phyloP scores from a whole-genome alignment of 345 rosid genomes.

The Eucalyptus brandiana region DNA sequence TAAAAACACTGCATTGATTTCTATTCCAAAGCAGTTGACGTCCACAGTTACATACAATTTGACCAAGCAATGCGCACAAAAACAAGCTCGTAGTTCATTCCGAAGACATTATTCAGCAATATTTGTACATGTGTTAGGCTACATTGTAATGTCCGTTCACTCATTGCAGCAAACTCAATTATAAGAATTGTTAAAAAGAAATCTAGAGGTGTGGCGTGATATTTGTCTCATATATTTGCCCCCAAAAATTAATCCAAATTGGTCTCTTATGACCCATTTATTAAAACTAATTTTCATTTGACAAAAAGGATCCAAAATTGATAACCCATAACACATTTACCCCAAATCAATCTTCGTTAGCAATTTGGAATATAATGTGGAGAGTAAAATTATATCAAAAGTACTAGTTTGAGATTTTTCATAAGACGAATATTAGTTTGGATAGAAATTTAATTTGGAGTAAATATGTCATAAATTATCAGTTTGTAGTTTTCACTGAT shows the following conservation, averaged over 20 bases:
- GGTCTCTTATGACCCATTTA: too few species aligned
- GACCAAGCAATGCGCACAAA: not conserved
- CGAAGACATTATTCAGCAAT: not conserved
- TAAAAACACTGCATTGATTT: not conserved
- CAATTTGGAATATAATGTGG: fast-evolving
- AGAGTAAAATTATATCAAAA: too few species aligned
- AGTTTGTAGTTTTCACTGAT: too few species aligned
- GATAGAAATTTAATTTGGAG: too few species aligned
- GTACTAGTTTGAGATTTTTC: too few species aligned
- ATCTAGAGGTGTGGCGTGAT: not conserved
- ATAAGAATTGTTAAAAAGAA: too few species aligned
- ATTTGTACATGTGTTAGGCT: not conserved
- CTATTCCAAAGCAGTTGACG: not conserved
- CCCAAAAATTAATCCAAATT: too few species aligned
- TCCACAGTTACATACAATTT: not conserved
- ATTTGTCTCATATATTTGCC: too few species aligned
- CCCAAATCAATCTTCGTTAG: fast-evolving
- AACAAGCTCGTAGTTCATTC: not conserved
- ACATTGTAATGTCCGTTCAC: not conserved
- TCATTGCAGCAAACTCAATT: not conserved
- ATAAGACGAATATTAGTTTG: fast-evolving
- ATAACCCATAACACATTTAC: fast-evolving
- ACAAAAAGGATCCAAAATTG: too few species aligned
- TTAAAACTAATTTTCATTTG: too few species aligned
- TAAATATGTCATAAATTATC: too few species aligned